These are phyloP conservation scores for Peterozyma xylosa DNA, from an alignment of 805 yeast genomes.

Conservation along the genomic window DNA sequence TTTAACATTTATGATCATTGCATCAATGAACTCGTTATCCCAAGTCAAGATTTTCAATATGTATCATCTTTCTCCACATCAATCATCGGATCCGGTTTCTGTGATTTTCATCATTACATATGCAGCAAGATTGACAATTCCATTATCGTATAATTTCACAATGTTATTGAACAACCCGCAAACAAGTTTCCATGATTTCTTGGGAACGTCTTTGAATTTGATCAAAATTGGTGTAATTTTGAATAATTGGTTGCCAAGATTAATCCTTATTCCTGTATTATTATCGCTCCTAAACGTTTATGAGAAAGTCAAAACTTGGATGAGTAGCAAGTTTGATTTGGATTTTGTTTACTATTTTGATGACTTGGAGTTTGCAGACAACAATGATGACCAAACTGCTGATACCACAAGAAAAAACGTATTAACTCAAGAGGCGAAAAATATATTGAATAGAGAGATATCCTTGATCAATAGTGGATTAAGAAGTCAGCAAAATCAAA, in stretches of 20 bases:
- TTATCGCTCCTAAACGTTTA: constrained; percentile 61
- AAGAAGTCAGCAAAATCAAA: neutral
- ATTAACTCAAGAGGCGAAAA: constrained; percentile 19
- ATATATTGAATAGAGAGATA: constrained; percentile 10
- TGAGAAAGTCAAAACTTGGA: constrained; percentile 41
- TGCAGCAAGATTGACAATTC: constrained; percentile 75
- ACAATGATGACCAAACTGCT: constrained; percentile 3
- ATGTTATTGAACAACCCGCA: constrained; percentile 44
- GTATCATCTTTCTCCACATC: constrained; percentile 62
- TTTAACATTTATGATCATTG: constrained; percentile 59
- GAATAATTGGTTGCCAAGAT: constrained; percentile 70
- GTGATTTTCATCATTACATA: constrained; percentile 74
- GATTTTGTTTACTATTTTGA: constrained; percentile 19
- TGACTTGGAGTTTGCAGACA: constrained; percentile 22
- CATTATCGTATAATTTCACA: constrained; percentile 71
- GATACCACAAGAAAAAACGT: constrained; percentile 14
- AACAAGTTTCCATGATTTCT: constrained; percentile 53
- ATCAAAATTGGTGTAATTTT: constrained; percentile 67
- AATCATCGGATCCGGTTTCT: constrained; percentile 66
- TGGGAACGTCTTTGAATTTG: constrained; percentile 68
- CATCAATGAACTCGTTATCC: constrained; percentile 60
- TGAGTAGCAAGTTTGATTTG: constrained; percentile 19
- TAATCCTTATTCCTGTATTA: constrained; percentile 62
- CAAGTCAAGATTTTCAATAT: constrained; percentile 64
- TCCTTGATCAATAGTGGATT: neutral